Evolutionary conservation across 2,329 filamentous ascomycete species (phyloP).

Genomic region (Diaporthe capsici): DNA sequence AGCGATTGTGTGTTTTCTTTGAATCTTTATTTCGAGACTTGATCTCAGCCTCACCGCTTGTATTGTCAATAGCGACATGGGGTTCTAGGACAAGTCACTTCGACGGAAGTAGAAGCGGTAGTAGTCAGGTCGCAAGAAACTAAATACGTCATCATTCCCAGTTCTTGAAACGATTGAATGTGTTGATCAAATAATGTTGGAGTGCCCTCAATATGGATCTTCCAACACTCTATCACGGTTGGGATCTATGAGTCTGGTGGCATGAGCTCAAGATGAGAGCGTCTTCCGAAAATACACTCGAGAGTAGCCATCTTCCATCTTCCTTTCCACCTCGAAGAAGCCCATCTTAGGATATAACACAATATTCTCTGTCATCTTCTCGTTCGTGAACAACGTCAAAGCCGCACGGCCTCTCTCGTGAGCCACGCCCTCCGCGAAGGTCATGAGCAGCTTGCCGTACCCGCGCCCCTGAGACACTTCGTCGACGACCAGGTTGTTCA

Average conservation of each 20-base stretch:
- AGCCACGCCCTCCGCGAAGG: conserved; percentile 42
- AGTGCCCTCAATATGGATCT: not conserved
- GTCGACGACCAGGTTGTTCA: conserved; percentile 46
- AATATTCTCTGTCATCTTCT: conserved; percentile 46
- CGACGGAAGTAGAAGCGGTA: not conserved
- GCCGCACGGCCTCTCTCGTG: conserved; percentile 33
- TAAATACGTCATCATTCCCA: not conserved
- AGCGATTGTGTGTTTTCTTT: not conserved
- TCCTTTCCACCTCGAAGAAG: conserved; percentile 50
- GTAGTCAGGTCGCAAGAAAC: not conserved
- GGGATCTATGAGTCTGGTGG: not conserved
- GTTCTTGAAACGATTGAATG: not conserved
- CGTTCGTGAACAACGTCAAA: conserved; percentile 44
- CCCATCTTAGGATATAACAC: conserved; percentile 46
- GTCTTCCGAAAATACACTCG: conserved; percentile 53
- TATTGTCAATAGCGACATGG: not conserved
- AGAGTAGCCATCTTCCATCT: conserved; percentile 51
- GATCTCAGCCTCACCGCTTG: not conserved
- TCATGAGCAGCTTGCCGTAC: conserved; percentile 45
- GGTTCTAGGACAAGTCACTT: not conserved
- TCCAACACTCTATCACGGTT: not conserved
- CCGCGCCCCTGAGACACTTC: conserved; percentile 43
- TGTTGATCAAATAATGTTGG: not conserved
- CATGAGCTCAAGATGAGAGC: not conserved
- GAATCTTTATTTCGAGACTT: not conserved